Evolutionary conservation across 257 asterid species (phyloP).

Genomic region (Salvia splendens): DNA sequence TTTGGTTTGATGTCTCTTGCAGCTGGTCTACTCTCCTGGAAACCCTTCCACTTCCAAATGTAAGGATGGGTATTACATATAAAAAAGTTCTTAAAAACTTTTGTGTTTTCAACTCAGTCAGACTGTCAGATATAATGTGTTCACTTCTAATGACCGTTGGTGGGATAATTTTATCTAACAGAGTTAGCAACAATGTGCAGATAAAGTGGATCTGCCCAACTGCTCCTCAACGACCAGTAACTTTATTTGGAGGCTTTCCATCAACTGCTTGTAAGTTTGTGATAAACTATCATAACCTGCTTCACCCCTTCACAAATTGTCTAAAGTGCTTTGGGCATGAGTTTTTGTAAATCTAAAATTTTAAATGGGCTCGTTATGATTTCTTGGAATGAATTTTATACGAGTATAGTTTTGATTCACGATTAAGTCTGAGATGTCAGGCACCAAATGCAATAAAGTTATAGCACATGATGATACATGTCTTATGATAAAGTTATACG

Average conservation of each 20-base stretch:
- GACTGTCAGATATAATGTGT: not conserved
- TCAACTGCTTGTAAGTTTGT: slow-evolving; percentile 80
- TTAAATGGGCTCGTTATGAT: not conserved
- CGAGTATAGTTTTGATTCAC: not conserved
- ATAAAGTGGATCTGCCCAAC: slow-evolving; percentile 96
- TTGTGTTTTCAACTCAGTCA: not conserved
- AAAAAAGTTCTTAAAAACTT: too few relatives aligned
- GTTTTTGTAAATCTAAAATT: slow-evolving; percentile 4
- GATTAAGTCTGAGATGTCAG: not conserved
- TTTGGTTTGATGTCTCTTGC: slow-evolving; percentile 43
- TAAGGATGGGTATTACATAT: slow-evolving; percentile 44
- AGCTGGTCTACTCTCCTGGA: slow-evolving; percentile 92
- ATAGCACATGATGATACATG: not conserved
- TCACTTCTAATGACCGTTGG: slow-evolving; percentile 19
- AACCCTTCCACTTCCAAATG: slow-evolving; percentile 90
- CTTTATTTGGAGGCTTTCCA: slow-evolving; percentile 87
- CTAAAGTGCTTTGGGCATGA: not conserved
- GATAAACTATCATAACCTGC: not conserved
- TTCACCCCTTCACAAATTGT: slow-evolving; percentile 1
- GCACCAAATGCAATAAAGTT: not conserved
- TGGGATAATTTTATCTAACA: not conserved
- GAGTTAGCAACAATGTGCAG: slow-evolving; percentile 43
- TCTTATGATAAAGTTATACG: not conserved
- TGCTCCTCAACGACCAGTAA: slow-evolving; percentile 47
- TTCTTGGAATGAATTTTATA: slow-evolving; percentile 4